These are phyloP conservation scores for Fusarium xyrophilum DNA, from an alignment of 2,329 filamentous ascomycete genomes.

Conservation along the genomic window DNA sequence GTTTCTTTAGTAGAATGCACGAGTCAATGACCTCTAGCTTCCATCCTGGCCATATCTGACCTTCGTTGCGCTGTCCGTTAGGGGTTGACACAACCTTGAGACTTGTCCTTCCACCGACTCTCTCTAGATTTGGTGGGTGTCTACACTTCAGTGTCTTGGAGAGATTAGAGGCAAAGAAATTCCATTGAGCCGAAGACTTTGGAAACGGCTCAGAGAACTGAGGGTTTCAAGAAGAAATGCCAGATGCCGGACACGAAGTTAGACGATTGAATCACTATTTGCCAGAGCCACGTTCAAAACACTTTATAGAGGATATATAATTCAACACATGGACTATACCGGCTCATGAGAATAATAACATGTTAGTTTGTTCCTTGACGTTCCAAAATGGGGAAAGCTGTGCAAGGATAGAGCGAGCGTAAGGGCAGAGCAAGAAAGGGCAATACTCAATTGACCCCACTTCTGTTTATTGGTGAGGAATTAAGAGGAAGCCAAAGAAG, in stretches of 20 bases:
- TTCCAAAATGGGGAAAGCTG: not conserved
- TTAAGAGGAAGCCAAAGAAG: too few relatives aligned
- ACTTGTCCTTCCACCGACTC: not conserved
- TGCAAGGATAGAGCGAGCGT: not conserved
- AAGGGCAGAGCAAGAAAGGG: not conserved
- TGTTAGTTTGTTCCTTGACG: rapidly evolving
- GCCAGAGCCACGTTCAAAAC: too few relatives aligned
- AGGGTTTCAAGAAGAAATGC: not conserved
- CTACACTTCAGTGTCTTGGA: too few relatives aligned
- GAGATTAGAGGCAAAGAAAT: rapidly evolving
- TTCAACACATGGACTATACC: rapidly evolving
- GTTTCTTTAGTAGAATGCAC: not conserved
- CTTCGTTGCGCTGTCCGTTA: not conserved
- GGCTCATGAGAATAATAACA: not conserved
- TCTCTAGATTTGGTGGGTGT: not conserved
- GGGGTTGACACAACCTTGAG: not conserved
- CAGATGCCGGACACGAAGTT: not conserved
- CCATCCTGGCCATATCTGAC: not conserved
- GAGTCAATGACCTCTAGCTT: not conserved
- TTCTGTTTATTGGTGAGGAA: not conserved
- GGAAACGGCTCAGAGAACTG: not conserved
- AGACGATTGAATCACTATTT: not conserved
- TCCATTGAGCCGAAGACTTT: too few relatives aligned
- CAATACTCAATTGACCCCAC: not conserved
- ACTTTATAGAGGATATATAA: rapidly evolving